Evolutionary conservation across 345 rosid genomes (phyloP), one percentile per base, ranked within the genome.

Genomic region (Tarenaya hassleriana): DNA sequence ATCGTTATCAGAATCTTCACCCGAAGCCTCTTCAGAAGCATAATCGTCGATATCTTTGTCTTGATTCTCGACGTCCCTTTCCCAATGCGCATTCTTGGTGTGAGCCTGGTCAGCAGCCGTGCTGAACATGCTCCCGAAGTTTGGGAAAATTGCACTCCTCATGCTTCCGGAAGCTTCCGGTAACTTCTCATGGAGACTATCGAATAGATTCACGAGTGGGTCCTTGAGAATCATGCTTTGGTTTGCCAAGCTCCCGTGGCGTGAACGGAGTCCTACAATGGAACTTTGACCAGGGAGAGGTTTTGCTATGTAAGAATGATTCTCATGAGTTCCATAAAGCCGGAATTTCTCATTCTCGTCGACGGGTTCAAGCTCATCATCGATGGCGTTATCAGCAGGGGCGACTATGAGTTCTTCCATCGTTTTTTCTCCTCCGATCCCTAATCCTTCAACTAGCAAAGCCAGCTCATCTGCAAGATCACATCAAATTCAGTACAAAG

Each of bases 401-500:
- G 84, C 95, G 45, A 88, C 78, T 61, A 82, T 80, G 55, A 80
- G 84, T 61, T 84, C 95, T 67, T 88, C 97, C 43, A 84, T 74
- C 1, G 88, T 80, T 34, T 77, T 74, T 70, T 88, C 94, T 24
- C 80, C 82, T 20, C 97, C 95, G 15, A 82, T 66, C 7, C 81
- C 97, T 53, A 88, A 91, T 41, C 97, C 97, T 78, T 88, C 97
- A 37, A 82, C 84, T 19, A 88, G 75, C 52, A 88, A 80, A 69
- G 97, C 94, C 84, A 88, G 71, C 86, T 88, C 97, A 48, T 88
- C 96, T 88, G 75, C 29, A 40, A 38, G 24, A 54, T 50, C 43
- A 49, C 19, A 59, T 16, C 16, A n/a, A 19, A 46, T 43, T 33
- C 49, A 19, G 42, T 32, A 14, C n/a, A n/a, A n/a, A n/a, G n/a